Conservation (phyloP, 441 rosid genomes). For the Sinapis alba region DNA sequence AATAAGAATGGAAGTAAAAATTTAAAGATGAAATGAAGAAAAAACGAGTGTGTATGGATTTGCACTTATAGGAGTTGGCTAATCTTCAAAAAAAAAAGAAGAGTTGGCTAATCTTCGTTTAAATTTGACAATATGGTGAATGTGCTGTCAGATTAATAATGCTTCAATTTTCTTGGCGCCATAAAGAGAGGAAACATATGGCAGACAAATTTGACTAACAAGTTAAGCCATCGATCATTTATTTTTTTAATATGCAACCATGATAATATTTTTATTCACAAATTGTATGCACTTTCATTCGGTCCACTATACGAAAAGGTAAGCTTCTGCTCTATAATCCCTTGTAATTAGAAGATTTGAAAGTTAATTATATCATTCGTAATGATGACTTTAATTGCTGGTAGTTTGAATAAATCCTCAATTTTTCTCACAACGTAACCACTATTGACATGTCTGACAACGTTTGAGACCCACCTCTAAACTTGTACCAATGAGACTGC, state of each 20-base stretch:
- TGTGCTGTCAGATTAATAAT: not conserved
- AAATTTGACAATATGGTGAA: not conserved
- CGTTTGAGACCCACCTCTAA: conserved; percentile 20
- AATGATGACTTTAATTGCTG: conserved; percentile 15
- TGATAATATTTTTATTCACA: not conserved
- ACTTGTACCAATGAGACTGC: not conserved
- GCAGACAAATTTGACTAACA: conserved; percentile 38
- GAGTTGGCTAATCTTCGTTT: conserved; percentile 2
- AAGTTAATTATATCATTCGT: conserved; percentile 1
- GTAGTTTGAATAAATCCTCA: not conserved
- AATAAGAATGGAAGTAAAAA: not conserved
- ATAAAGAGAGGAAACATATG: conserved; percentile 38
- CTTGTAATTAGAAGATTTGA: not conserved
- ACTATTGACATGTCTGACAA: conserved; percentile 24
- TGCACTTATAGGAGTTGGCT: conserved; percentile 7
- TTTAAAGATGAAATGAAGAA: not conserved
- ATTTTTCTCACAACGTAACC: conserved; percentile 11
- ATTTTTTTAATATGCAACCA: not conserved
- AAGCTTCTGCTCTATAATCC: conserved; percentile 2
- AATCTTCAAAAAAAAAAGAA: too few species aligned
- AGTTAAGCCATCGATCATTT: conserved; percentile 17
- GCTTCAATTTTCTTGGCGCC: conserved; percentile 26
- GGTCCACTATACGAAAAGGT: not conserved
- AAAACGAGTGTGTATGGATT: not conserved
- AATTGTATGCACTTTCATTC: conserved; percentile 1